Conservation (phyloP, 805 yeast genomes). For the Brettanomyces naardenensis region DNA sequence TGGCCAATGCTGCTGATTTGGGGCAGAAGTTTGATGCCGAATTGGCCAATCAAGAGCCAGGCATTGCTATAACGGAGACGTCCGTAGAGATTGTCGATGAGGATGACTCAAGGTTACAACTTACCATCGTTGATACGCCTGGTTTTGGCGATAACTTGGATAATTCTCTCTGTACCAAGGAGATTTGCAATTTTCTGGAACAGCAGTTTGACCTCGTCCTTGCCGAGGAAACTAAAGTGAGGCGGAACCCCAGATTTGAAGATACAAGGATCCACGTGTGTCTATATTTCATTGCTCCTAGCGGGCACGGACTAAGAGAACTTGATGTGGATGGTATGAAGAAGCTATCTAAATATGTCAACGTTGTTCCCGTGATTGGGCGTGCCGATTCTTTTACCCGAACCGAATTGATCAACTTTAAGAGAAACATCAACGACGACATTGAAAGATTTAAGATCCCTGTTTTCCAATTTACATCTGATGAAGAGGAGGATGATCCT, state of each 20-base stretch:
- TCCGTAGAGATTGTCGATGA: slow-evolving; percentile 55
- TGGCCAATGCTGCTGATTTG: slow-evolving; percentile 46
- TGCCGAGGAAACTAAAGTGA: slow-evolving; percentile 80
- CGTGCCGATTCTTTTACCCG: slow-evolving; percentile 67
- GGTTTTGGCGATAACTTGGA: slow-evolving; percentile 56
- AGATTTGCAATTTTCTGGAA: slow-evolving; percentile 57
- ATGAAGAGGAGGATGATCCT: slow-evolving; percentile 63
- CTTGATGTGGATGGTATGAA: slow-evolving; percentile 69
- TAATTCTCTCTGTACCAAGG: slow-evolving; percentile 56
- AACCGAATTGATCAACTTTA: slow-evolving; percentile 50
- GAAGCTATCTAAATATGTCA: slow-evolving; percentile 60
- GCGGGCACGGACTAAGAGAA: slow-evolving; percentile 73
- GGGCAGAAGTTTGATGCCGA: slow-evolving; percentile 55
- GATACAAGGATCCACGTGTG: slow-evolving; percentile 73
- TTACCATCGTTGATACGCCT: slow-evolving; percentile 52
- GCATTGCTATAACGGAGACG: slow-evolving; percentile 66
- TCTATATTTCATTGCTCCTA: slow-evolving; percentile 64
- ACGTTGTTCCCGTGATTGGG: slow-evolving; percentile 63
- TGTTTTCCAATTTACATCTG: slow-evolving; percentile 62
- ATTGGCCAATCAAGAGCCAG: slow-evolving; percentile 59
- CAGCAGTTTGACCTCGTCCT: slow-evolving; percentile 74
- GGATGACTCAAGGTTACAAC: slow-evolving; percentile 45
- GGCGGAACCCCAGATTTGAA: slow-evolving; percentile 75
- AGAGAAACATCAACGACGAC: slow-evolving; percentile 51
- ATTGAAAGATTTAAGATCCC: slow-evolving; percentile 66